These are phyloP conservation scores for Phytophthora pseudosyringae DNA, from an alignment of 352 stramenopile genomes.

Conservation along the genomic window DNA sequence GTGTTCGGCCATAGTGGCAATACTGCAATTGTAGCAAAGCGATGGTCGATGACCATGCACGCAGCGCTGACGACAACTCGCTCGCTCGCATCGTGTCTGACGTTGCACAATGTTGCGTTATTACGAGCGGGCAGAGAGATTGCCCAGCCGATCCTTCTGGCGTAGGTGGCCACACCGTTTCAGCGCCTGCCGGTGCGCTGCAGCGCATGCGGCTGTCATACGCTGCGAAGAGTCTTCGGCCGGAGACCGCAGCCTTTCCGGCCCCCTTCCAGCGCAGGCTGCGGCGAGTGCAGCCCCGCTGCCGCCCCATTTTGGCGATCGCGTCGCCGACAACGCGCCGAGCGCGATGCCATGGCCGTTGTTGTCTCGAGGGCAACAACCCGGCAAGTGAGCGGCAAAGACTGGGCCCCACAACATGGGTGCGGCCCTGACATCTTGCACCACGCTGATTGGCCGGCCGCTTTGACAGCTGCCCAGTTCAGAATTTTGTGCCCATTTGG, in stretches of 20 bases:
- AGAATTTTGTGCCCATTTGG: neutral
- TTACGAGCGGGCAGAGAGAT: slow-evolving; percentile 2
- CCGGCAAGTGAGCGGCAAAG: slow-evolving; percentile 3
- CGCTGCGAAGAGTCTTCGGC: neutral
- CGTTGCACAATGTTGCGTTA: slow-evolving; percentile 4
- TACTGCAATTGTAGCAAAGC: neutral
- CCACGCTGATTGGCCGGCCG: slow-evolving; percentile 1
- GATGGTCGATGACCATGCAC: too few relatives aligned
- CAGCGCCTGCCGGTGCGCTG: neutral
- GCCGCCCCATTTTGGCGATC: slow-evolving; percentile 2
- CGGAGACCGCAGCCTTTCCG: neutral
- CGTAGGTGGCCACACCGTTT: neutral
- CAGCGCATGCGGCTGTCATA: neutral
- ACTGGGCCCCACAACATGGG: slow-evolving; percentile 13
- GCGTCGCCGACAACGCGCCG: neutral
- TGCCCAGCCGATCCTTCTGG: neutral
- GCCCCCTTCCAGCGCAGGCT: neutral
- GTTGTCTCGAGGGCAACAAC: slow-evolving; percentile 13
- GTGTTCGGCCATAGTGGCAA: slow-evolving; percentile 7
- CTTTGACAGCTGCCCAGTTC: neutral
- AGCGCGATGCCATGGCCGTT: slow-evolving; percentile 11
- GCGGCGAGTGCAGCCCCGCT: neutral
- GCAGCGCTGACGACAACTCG: neutral
- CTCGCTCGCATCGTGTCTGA: neutral
- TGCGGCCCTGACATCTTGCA: slow-evolving; percentile 19